Evolutionary conservation across 176 grass and related monocot species (phyloP).

Genomic region (Eragrostis curvula): DNA sequence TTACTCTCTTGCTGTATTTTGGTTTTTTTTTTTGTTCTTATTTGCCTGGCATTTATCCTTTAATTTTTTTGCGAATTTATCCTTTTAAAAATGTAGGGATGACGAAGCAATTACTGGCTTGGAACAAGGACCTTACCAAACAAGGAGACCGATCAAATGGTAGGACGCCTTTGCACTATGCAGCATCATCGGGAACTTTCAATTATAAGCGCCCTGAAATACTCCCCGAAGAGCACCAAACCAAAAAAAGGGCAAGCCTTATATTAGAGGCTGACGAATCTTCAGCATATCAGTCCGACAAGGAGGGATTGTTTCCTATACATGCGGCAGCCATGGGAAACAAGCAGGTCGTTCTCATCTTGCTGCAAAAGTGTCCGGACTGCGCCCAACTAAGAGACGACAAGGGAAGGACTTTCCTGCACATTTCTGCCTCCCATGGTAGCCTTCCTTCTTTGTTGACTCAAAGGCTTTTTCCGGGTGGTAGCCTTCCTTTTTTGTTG

Average conservation of each 20-base stretch:
- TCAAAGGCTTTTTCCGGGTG: too few relatives aligned
- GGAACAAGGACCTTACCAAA: conserved; percentile 1
- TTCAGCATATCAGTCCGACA: conserved; percentile 8
- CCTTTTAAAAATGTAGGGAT: conserved; percentile 6
- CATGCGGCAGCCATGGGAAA: conserved; percentile 33
- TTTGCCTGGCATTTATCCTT: too few relatives aligned
- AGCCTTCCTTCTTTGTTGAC: neutral
- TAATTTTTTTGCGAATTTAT: too few relatives aligned
- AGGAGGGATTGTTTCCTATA: conserved; percentile 35
- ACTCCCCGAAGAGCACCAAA: too few relatives aligned
- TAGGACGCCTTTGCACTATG: conserved; percentile 55
- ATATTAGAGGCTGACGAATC: neutral
- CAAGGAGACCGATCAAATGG: conserved; percentile 2
- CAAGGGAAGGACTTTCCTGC: conserved; percentile 2
- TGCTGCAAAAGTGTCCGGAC: neutral
- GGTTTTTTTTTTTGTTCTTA: too few relatives aligned
- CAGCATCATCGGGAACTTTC: conserved; percentile 2
- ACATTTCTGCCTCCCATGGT: neutral
- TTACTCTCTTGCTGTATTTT: too few relatives aligned
- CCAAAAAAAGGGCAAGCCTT: too few relatives aligned
- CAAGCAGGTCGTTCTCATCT: neutral
- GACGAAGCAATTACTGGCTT: neutral
- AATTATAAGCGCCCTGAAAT: too few relatives aligned
- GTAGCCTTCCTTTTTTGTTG: too few relatives aligned
- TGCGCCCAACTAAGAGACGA: neutral